Evolutionary conservation across 805 yeast species (phyloP).

Genomic region (Tetrapisispora taiwanensis): DNA sequence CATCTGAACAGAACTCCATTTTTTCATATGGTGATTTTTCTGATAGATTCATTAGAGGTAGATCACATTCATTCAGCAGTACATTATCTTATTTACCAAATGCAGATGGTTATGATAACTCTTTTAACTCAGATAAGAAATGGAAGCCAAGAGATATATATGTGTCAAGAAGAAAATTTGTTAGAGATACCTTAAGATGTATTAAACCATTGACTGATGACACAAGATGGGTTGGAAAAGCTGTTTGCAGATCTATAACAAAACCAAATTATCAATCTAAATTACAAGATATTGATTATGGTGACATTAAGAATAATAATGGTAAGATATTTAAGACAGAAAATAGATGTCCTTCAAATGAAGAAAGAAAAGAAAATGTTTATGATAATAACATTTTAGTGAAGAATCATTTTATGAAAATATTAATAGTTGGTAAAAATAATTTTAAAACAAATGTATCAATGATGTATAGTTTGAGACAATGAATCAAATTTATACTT

Average conservation of each 20-base stretch:
- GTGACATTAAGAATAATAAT: background rate
- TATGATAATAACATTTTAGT: background rate
- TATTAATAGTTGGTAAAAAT: slow-evolving; percentile 1
- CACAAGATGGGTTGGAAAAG: slow-evolving; percentile 45
- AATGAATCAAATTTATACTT: too few relatives aligned
- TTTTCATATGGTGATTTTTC: background rate
- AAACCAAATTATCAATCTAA: slow-evolving; percentile 19
- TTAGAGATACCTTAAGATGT: slow-evolving; percentile 47
- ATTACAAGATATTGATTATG: slow-evolving; percentile 14
- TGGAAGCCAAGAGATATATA: slow-evolving; percentile 41
- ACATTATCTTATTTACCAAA: slow-evolving; percentile 13
- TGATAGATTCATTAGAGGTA: background rate
- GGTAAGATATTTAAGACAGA: background rate
- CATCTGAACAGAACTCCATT: background rate
- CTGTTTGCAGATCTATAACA: slow-evolving; percentile 28
- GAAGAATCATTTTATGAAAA: slow-evolving; percentile 2
- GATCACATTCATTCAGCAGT: slow-evolving; percentile 20
- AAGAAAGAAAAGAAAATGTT: background rate
- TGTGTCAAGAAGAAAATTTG: slow-evolving; percentile 32
- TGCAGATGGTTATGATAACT: slow-evolving; percentile 5
- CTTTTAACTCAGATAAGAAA: slow-evolving; percentile 25
- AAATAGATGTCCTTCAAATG: background rate
- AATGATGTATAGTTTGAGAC: background rate
- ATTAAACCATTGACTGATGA: slow-evolving; percentile 43
- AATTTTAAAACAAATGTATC: background rate